Conservation (phyloP, 139 green algal species). For the Picochlorum sp. region DNA sequence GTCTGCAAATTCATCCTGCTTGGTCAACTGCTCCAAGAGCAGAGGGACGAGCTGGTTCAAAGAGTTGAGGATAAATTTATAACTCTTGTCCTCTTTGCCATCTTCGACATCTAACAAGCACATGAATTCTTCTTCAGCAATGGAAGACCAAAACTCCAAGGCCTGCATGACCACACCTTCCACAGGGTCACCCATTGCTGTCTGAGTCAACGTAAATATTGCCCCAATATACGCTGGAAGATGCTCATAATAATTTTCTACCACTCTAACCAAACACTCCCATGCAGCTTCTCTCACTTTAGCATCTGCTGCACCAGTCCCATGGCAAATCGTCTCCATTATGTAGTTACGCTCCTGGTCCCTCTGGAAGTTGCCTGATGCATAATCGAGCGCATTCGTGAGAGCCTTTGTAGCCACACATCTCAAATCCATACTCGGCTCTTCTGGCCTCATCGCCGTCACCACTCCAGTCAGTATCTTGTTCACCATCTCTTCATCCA, state of each 20-base stretch:
- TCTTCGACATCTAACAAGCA: slow-evolving; percentile 29
- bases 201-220: slow-evolving; percentile 82
- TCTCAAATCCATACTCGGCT: slow-evolving; percentile 67
- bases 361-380: slow-evolving; percentile 89
- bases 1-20: slow-evolving; percentile 93
- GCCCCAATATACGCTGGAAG: slow-evolving; percentile 89
- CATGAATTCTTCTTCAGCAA: slow-evolving; percentile 73
- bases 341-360: slow-evolving; percentile 90
- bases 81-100: slow-evolving; percentile 5
- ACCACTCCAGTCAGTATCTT: slow-evolving; percentile 92
- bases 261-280: slow-evolving; percentile 88
- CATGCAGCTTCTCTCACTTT: slow-evolving; percentile 75
- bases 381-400: slow-evolving; percentile 92
- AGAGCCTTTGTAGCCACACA: slow-evolving; percentile 84
- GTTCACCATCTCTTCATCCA: slow-evolving; percentile 82
- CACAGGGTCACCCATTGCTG: slow-evolving; percentile 68
- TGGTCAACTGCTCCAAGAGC: slow-evolving; percentile 89
- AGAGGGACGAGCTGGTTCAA: slow-evolving; percentile 76
- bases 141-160: slow-evolving; percentile 92
- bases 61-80: slow-evolving; percentile 81
- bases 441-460: slow-evolving; percentile 72
- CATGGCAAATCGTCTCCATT: slow-evolving; percentile 87
- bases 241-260: slow-evolving; percentile 84
- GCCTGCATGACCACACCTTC: slow-evolving; percentile 88
- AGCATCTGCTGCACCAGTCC: slow-evolving; percentile 46